phyloP scores from a whole-genome alignment of 768 basidiomycete species.

The Dacryopinax spathularia region DNA sequence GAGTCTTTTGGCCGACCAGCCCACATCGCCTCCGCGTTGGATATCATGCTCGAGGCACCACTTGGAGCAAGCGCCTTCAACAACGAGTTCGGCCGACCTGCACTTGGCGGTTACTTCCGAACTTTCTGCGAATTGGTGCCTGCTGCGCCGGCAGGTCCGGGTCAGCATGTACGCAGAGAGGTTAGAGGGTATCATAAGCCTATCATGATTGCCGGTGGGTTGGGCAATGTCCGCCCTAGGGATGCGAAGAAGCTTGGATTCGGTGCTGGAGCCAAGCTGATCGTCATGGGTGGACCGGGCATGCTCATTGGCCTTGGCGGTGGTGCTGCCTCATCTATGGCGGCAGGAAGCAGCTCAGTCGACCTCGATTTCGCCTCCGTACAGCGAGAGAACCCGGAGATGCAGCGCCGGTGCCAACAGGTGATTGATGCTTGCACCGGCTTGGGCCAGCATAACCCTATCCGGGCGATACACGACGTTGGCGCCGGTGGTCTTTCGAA shows the following conservation, averaged over 20 bases:
- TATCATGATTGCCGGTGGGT: conserved; percentile 97
- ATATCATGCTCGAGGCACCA: conserved; percentile 96
- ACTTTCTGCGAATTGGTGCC: conserved; percentile 76
- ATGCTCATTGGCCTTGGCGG: conserved; percentile 94
- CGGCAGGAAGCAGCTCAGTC: conserved; percentile 76
- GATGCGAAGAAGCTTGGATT: conserved; percentile 72
- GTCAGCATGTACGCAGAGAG: conserved; percentile 31
- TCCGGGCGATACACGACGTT: conserved; percentile 95
- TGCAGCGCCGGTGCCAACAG: conserved; percentile 93
- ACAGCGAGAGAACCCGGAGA: conserved; percentile 95
- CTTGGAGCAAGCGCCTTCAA: conserved; percentile 93
- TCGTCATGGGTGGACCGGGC: conserved; percentile 91
- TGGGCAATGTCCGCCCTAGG: conserved; percentile 77
- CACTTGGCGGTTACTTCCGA: conserved; percentile 84
- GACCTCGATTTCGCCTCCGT: conserved; percentile 96
- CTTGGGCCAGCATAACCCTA: conserved; percentile 47
- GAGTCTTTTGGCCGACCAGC: conserved; percentile 76
- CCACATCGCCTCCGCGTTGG: conserved; percentile 83
- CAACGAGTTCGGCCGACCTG: conserved; percentile 95
- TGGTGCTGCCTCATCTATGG: conserved; percentile 89
- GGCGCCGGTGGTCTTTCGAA: conserved; percentile 96
- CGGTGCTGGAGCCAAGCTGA: conserved; percentile 65
- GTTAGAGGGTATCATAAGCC: conserved; percentile 97
- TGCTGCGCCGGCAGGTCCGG: conserved; percentile 25
- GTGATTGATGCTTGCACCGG: conserved; percentile 86